phyloP scores from a whole-genome alignment of 768 basidiomycete genomes.

The Scleroderma citrinum region DNA sequence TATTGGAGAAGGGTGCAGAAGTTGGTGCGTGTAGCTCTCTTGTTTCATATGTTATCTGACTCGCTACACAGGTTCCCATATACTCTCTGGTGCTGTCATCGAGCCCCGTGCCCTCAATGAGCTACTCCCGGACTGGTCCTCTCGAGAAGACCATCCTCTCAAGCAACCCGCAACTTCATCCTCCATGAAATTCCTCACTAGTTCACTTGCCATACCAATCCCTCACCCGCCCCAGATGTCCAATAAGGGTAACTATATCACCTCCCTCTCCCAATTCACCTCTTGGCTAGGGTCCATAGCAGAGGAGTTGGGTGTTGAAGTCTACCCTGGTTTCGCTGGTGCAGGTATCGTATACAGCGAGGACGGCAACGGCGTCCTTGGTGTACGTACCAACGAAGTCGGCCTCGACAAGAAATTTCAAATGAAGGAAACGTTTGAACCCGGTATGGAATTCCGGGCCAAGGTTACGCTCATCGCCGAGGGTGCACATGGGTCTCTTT shows the following conservation, averaged over 20 bases:
- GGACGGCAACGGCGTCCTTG: constrained; percentile 37
- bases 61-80: constrained; percentile 72
- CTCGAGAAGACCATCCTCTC: constrained; percentile 65
- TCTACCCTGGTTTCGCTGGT: constrained; percentile 97
- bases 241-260: constrained; percentile 90
- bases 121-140: constrained; percentile 80
- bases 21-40: constrained; percentile 49
- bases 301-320: constrained; percentile 83
- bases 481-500: constrained; percentile 89
- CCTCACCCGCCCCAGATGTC: constrained; percentile 97
- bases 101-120: constrained; percentile 90
- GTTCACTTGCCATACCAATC: constrained; percentile 63
- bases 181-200: constrained; percentile 81
- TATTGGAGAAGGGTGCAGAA: constrained; percentile 93
- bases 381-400: constrained; percentile 90
- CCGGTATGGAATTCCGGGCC: constrained; percentile 93
- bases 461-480: constrained; percentile 91
- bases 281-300: constrained; percentile 87
- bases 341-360: constrained; percentile 70
- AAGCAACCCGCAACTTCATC: constrained; percentile 73
- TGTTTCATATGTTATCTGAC: neutral
- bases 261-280: constrained; percentile 83
- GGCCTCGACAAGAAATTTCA: constrained; percentile 73
- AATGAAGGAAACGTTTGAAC: constrained; percentile 86
- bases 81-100: constrained; percentile 92